phyloP scores from a whole-genome alignment of 1,284 basidiomycete species.

The Rhodotorula sp. region DNA sequence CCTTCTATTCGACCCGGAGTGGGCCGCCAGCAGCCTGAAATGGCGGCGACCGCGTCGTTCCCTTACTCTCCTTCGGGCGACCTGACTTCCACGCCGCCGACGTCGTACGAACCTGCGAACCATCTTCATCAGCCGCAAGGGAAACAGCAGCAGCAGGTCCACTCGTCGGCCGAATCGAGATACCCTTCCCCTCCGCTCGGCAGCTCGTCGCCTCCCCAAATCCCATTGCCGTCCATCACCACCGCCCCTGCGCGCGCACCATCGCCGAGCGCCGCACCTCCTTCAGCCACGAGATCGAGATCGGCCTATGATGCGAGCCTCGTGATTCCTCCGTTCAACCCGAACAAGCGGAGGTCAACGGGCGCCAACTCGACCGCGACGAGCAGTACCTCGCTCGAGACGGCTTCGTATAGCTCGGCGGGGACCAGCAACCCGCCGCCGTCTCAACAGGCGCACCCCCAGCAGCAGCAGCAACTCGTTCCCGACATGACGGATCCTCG shows the following conservation, averaged over 20 bases:
- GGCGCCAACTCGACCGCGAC: neutral
- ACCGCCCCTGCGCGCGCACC: neutral
- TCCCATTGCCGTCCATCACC: no score
- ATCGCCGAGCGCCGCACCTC: neutral
- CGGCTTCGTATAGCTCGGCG: neutral
- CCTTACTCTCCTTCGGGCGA: conserved; percentile 23
- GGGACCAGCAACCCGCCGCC: conserved; percentile 3
- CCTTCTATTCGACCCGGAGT: conserved; percentile 2
- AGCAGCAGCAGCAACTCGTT: neutral
- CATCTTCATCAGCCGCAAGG: no score
- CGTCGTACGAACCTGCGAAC: neutral
- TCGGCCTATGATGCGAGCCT: conserved; percentile 33
- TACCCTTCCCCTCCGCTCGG: conserved; percentile 31
- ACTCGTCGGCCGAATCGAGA: neutral
- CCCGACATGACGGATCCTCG: conserved; percentile 1
- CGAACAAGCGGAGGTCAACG: conserved; percentile 31
- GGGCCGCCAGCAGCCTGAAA: conserved; percentile 17
- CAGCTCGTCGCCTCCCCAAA: no score
- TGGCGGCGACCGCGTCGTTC: conserved; percentile 1
- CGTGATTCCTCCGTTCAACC: conserved; percentile 42
- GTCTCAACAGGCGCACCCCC: conserved; percentile 11
- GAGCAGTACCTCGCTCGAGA: no score
- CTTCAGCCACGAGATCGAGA: neutral
- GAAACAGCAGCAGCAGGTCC: no score
- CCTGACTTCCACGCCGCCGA: neutral